Conservation (phyloP, 2,329 filamentous ascomycete species). For the Fusarium goolgardi region DNA sequence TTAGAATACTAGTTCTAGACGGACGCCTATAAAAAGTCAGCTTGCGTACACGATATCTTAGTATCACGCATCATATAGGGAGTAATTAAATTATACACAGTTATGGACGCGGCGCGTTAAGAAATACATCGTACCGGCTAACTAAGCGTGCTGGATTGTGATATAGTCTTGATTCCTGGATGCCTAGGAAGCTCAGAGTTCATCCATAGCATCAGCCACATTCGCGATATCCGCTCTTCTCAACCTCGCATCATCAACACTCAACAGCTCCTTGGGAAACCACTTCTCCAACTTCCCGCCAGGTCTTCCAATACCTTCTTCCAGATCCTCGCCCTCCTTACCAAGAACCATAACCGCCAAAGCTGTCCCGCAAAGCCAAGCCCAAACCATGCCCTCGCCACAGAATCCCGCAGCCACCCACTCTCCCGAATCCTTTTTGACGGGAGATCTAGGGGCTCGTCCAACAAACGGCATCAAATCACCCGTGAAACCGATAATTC, state of each 20-base stretch:
- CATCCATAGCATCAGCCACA: constrained; percentile 41
- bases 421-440: constrained; percentile 51
- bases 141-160: no score
- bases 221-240: constrained; percentile 53
- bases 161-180: no score
- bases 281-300: constrained; percentile 53
- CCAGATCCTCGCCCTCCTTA: constrained; percentile 49
- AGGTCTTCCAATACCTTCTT: constrained; percentile 50
- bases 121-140: no score
- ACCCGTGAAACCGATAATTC: constrained; percentile 60
- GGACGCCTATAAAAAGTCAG: no score
- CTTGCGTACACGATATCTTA: no score
- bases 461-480: constrained; percentile 65
- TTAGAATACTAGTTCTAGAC: no score
- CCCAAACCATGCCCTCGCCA: constrained; percentile 66
- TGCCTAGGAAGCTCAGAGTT: background rate
- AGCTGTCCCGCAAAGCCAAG: constrained; percentile 63
- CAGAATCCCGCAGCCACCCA: constrained; percentile 65
- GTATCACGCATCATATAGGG: no score
- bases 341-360: constrained; percentile 60
- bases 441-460: constrained; percentile 51
- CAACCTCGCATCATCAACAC: constrained; percentile 50
- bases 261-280: constrained; percentile 55
- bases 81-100: no score
- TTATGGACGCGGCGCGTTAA: no score